A percentile compares a stretch with the other conserved stretches of the same genome.
Conservation (phyloP, 805 yeast species). For the Wickerhamomyces pijperi region DNA sequence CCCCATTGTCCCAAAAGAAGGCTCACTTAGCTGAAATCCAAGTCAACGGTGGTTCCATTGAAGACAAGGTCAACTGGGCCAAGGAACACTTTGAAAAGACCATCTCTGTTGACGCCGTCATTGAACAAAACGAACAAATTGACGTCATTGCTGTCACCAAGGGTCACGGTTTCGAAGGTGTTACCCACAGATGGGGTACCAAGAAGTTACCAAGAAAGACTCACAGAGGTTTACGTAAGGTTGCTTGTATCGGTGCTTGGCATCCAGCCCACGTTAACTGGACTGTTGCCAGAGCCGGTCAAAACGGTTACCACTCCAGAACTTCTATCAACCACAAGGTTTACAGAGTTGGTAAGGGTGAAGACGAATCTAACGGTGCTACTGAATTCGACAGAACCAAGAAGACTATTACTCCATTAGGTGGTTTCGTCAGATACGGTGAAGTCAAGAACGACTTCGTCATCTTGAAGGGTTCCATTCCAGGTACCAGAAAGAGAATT, state of each 20-base stretch:
- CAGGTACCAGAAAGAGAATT: conserved; percentile 99
- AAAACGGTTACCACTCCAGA: conserved; percentile 99
- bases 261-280: conserved; percentile 99
- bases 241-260: conserved; percentile 99
- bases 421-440: conserved; percentile 99
- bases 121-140: conserved; percentile 97
- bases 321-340: conserved; percentile 99
- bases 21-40: conserved; percentile 99
- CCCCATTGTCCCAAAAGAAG: conserved; percentile 98
- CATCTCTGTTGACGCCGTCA: conserved; percentile 87
- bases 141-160: conserved; percentile 99
- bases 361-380: conserved; percentile 87
- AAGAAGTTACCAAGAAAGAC: conserved; percentile 99
- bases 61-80: conserved; percentile 98
- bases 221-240: conserved; percentile 99
- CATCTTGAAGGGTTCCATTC: conserved; percentile 96
- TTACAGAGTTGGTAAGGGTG: conserved; percentile 98
- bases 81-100: conserved; percentile 98
- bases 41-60: conserved; percentile 97
- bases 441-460: conserved; percentile 93
- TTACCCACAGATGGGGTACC: conserved; percentile 99
- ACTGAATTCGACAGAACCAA: conserved; percentile 98
- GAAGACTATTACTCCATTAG: conserved; percentile 99
- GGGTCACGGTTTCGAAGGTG: conserved; percentile 99
- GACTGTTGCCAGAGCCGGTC: conserved; percentile 99